Base-by-base conservation (phyloP, 305 asterid species). In the Fraxinus latifolia region DNA sequence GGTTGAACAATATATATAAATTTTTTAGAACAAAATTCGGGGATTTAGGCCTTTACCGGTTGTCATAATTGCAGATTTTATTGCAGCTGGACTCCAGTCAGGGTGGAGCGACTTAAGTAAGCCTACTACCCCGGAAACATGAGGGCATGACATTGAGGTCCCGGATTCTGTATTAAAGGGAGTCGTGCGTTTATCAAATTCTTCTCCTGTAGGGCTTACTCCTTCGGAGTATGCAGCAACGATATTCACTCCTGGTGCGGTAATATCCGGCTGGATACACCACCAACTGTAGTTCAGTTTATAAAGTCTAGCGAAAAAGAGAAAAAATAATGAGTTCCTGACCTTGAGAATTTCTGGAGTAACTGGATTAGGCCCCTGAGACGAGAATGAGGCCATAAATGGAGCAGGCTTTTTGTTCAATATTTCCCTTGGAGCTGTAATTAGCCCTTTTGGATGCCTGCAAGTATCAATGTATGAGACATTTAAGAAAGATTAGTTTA, bases 141-240 rank as follows among this genome's bases (percentile, higher is more conserved):
- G 87, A n/a, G 89, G 89, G 34, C 90, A 86, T 0, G 89, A 33
- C 89, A 84, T 88, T 1, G 89, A 88, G n/a, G 90, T 88, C 8
- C 90, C 90, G 0, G 85, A 77, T 17, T 68, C 1, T 5, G 75
- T 3, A 19, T 2, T 39, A 23, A 15, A 88, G 1, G 76, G 21
- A 27, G 79, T 27, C 34, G 17, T 44, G 1, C 87, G 84, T 1
- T 53, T 23, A 34, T 88, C 86, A 5, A 14, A 7, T 1, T 5
- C 58, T 58, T 5, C 17, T 1, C 3, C 17, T 0, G 85, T 44
- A 8, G 85, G 85, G 14, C 79, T 34, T 0, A 1, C 3, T 12
- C 36, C 87, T 39, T 72, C 78, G 1, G 84, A 42, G 50, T 25
- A 86, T 25, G 91, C 87, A 75, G 91, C 89, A 11, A 86, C 33